Base-by-base conservation (phyloP, 2,329 filamentous ascomycete genomes). In the Arthrobotrys conoides region DNA sequence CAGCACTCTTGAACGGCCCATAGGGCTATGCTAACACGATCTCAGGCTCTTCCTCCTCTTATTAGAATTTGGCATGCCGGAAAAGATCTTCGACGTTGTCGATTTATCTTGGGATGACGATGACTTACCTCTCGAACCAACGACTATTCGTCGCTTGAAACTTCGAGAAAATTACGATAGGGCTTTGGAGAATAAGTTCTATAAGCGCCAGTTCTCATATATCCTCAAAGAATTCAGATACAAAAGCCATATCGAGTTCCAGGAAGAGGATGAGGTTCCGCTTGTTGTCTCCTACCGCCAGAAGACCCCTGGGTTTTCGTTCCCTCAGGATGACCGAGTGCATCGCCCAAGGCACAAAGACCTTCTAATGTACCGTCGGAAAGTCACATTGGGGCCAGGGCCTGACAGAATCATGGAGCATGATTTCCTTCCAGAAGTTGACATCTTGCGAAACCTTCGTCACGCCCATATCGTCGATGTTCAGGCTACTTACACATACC, bases 91-190 rank as follows among this genome's bases (percentile, higher is more conserved):
- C 81, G 89, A 89, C 41, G 87, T 92, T 66, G 89, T 93, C 69
- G 91, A 93, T 83, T 89, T 91, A 82, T 91, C 90, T 20, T 93
- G 91, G 91, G 90, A 92, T 81, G 92, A 94, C 82, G 87, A 89
- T 66, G 91, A 94, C 84, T 86, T 94, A 55, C 92, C 91, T 6
- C 87, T 93, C 49, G 86, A 89, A 8, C 85, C 88, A 61, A 89
- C 92, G 64, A 88, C 91, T 79, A 88, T 93, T 51, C 87, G 88
- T 80, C 88, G 88, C 49, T 87, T 93, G 16, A 86, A 87, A 33
- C 85, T 93, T 57, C 89, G 89, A 0, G 87, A 88, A 24, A 84
- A 86, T 24, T 88, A 87, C 66, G 89, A 93, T 83, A 88, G 90
- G 78, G 87, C 87, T 69, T 83, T 91, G n/a, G 90, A 92, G 81